Evolutionary conservation across 192 early-diverging fungal species (phyloP), one percentile per base, ranked within the genome.

Genomic region (Thamnidium elegans): DNA sequence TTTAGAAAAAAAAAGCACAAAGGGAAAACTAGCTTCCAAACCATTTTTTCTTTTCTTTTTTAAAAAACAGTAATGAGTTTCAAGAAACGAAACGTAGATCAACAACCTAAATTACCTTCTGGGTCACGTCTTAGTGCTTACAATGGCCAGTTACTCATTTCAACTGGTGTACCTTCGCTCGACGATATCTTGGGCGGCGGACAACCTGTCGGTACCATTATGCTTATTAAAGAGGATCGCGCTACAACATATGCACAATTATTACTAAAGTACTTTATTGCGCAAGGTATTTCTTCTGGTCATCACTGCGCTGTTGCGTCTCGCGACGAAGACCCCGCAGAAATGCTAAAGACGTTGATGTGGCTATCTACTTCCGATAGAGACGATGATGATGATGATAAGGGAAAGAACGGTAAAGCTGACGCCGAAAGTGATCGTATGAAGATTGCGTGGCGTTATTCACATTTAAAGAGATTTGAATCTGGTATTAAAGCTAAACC

Each of bases 361-460:
- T 83, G 82, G 56, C 58, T 89, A 19, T 84, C 83, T 1, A 80
- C 83, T 7, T 69, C 75, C 4, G 75, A 70, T 4, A 69, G 74
- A 34, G 81, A 80, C 48, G 80, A 83, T 6, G 72, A 66, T 9
- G 74, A 78, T 21, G 77, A 76, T 15, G 74, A 75, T 0, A n/a
- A n/a, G n/a, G 62, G 79, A 39, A 75, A 42, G 63, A 74, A 46
- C 6, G 62, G 36, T 52, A 70, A 52, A 31, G 67, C 48, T n/a
- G 23, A 55, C 17, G 67, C 50, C 15, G 78, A 76, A 14, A 76
- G 74, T n/a, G 89, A 92, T 56, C 71, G 78, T 1, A 84, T 99
- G 85, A 86, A 80, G 54, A 97, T 99, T 58, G 96, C 96, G 1
- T 99, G 96, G 96, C 76, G 96, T 53, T 99, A 99, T 79, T 82